A percentile compares a stretch with the other conserved stretches of the same genome.
These are phyloP conservation scores for Dryadomyces quercus-mongolicae DNA, from an alignment of 2,329 filamentous ascomycete genomes.

Conservation along the genomic window DNA sequence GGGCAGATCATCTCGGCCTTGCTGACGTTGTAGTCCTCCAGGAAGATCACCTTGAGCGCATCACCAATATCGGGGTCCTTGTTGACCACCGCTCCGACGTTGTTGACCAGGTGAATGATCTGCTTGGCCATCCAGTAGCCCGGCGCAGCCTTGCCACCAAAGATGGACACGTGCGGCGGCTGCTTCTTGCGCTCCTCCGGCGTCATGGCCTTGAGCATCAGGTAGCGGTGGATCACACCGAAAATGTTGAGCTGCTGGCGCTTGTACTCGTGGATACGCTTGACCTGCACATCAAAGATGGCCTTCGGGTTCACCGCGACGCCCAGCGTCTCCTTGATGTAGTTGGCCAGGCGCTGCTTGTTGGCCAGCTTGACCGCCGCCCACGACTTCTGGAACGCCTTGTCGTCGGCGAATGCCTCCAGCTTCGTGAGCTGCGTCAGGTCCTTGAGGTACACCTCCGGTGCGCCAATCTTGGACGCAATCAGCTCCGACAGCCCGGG, in stretches of 20 bases:
- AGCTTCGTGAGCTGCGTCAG: conserved; percentile 77
- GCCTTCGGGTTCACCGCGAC: conserved; percentile 76
- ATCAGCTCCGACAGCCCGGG: conserved; percentile 86
- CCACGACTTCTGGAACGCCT: conserved; percentile 88
- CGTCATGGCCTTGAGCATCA: conserved; percentile 75
- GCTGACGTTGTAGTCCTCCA: conserved; percentile 98
- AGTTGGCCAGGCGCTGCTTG: conserved; percentile 82
- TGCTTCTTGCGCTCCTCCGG: conserved; percentile 78
- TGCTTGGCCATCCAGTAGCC: conserved; percentile 99
- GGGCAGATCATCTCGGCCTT: conserved; percentile 96
- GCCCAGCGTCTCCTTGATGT: conserved; percentile 73
- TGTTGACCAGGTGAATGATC: conserved; percentile 93
- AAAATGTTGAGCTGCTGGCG: conserved; percentile 98
- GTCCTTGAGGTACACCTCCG: conserved; percentile 73
- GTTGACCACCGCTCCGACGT: conserved; percentile 81
- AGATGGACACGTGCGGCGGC: conserved; percentile 82
- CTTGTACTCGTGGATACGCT: conserved; percentile 99
- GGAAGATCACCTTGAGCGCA: conserved; percentile 89
- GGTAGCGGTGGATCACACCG: conserved; percentile 88
- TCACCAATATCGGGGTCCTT: conserved; percentile 86
- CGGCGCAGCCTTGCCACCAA: conserved; percentile 93
- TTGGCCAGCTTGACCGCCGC: conserved; percentile 93
- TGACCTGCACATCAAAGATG: conserved; percentile 95
- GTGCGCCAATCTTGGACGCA: conserved; percentile 71
- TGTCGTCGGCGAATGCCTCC: conserved; percentile 73